These are phyloP conservation scores for Tremellales sp. DNA, from an alignment of 1,284 basidiomycete species.

Conservation along the genomic window DNA sequence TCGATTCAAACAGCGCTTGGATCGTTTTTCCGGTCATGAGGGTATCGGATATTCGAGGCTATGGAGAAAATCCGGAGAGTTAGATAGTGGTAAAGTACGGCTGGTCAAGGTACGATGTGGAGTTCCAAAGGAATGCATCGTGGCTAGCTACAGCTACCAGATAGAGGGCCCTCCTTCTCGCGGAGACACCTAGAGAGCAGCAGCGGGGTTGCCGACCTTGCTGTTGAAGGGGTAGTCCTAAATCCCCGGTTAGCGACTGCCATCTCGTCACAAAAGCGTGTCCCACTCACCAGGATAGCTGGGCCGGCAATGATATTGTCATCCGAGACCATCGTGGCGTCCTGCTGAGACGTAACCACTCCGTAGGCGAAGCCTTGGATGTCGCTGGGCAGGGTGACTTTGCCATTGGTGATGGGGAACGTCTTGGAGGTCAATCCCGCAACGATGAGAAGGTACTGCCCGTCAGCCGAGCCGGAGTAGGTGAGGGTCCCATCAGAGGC, in stretches of 20 bases:
- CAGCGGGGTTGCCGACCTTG: conserved; percentile 14
- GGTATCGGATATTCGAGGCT: too few species aligned
- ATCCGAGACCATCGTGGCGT: conserved; percentile 21
- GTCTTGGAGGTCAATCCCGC: conserved; percentile 27
- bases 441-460: conserved; percentile 36
- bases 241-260: conserved; percentile 1
- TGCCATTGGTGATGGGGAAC: conserved; percentile 23
- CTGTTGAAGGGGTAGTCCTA: conserved; percentile 13
- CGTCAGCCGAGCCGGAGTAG: conserved; percentile 25
- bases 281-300: conserved; percentile 1
- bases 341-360: conserved; percentile 32
- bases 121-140: too few species aligned
- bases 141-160: too few species aligned
- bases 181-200: conserved; percentile 9
- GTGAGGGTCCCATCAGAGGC: conserved; percentile 10
- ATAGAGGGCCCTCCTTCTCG: not conserved
- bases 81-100: too few species aligned
- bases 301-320: conserved; percentile 41
- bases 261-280: conserved; percentile 7
- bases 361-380: conserved; percentile 46
- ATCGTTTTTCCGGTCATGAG: too few species aligned
- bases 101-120: too few species aligned
- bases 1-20: too few species aligned
- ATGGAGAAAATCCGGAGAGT: too few species aligned
- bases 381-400: conserved; percentile 36